phyloP scores from a whole-genome alignment of 2,329 filamentous ascomycete species.

The Cladophialophora carrionii region DNA sequence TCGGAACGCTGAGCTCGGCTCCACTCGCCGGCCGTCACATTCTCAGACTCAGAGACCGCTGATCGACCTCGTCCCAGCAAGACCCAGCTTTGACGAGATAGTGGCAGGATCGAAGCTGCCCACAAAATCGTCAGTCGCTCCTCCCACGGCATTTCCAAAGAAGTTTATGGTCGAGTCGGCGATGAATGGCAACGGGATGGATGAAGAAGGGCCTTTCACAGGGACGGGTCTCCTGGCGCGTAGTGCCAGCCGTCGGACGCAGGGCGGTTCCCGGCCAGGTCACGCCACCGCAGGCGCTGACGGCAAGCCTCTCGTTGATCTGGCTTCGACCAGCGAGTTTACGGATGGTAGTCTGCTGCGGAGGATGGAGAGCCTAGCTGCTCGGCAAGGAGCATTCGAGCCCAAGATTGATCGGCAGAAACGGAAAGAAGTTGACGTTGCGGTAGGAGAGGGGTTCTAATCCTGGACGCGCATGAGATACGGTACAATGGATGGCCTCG shows the following conservation, averaged over 20 bases:
- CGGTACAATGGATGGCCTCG: not conserved
- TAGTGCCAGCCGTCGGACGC: constrained; percentile 30
- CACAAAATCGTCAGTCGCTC: constrained; percentile 6
- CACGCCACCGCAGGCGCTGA: constrained; percentile 25
- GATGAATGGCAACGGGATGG: constrained; percentile 1
- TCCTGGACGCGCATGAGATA: not conserved
- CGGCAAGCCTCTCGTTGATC: constrained; percentile 49
- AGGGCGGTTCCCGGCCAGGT: constrained; percentile 26
- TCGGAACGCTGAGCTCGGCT: constrained; percentile 44
- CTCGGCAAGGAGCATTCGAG: constrained; percentile 18
- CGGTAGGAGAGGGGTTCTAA: constrained; percentile 13
- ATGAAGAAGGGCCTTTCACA: constrained; percentile 30
- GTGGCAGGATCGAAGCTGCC: constrained; percentile 10
- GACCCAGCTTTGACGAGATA: constrained; percentile 18
- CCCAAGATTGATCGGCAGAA: constrained; percentile 34
- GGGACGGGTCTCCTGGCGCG: constrained; percentile 36
- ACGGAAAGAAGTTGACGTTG: constrained; percentile 28
- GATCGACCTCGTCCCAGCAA: constrained; percentile 24
- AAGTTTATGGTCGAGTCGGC: constrained; percentile 18
- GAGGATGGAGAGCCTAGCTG: constrained; percentile 40
- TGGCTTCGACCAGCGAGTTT: constrained; percentile 49
- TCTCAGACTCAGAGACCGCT: constrained; percentile 22
- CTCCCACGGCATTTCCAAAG: constrained; percentile 25
- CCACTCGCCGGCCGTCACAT: constrained; percentile 20
- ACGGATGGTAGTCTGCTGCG: constrained; percentile 51